Conservation (phyloP, 2,329 filamentous ascomycete genomes). For the Ophiostoma piceae region DNA sequence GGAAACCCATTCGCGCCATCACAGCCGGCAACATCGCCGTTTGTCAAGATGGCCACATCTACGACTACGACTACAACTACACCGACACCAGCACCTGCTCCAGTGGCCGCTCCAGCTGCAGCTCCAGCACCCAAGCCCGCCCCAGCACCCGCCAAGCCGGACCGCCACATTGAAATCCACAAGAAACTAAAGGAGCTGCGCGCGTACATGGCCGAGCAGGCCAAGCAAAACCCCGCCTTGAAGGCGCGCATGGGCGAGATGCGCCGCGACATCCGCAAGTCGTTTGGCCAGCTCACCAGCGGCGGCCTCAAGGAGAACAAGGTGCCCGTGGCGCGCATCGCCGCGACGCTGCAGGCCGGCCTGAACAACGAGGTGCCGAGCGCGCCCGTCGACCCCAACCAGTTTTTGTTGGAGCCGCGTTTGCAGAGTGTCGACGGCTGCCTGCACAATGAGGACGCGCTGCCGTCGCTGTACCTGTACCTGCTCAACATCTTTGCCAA, state of each 20-base stretch:
- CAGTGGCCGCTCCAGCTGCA: conserved; percentile 12
- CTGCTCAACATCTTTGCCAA: conserved; percentile 68
- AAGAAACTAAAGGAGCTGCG: conserved; percentile 58
- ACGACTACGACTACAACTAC: neutral
- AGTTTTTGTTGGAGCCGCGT: conserved; percentile 44
- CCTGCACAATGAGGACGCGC: conserved; percentile 41
- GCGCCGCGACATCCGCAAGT: conserved; percentile 64
- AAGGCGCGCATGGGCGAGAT: conserved; percentile 66
- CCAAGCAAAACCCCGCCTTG: conserved; percentile 51
- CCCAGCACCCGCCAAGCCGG: conserved; percentile 25
- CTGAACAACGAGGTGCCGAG: conserved; percentile 45
- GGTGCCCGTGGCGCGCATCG: conserved; percentile 49
- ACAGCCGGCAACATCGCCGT: conserved; percentile 4
- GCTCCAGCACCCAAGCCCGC: neutral
- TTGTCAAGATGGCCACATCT: neutral
- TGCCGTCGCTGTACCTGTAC: conserved; percentile 62
- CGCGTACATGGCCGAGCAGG: conserved; percentile 45
- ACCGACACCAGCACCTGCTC: conserved; percentile 14
- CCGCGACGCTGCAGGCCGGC: conserved; percentile 47
- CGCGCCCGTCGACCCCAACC: conserved; percentile 46
- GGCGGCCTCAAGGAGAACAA: conserved; percentile 40
- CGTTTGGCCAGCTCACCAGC: conserved; percentile 66
- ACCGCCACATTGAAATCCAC: conserved; percentile 56
- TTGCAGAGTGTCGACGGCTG: conserved; percentile 38
- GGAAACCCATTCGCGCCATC: neutral